Base-by-base conservation (phyloP, 176 grass and related monocot species). In the Ensete ventricosum region DNA sequence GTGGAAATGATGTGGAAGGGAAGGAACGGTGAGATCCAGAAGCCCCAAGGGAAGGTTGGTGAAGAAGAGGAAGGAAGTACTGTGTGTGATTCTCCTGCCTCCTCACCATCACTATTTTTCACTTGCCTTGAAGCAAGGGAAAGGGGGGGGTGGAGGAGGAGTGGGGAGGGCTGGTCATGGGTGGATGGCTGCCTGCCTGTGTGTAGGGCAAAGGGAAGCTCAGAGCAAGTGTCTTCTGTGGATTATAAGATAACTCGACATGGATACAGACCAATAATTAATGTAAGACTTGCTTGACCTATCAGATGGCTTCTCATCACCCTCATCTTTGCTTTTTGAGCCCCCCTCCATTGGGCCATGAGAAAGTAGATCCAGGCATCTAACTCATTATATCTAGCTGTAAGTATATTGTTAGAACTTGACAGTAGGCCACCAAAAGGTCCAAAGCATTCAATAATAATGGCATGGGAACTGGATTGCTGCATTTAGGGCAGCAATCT, bases 301-400 rank as follows among this genome's bases (percentile, higher is more conserved):
- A 24, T n/a, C 11, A 65, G 63, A 26, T 12, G 3, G 21, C 3
- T 65, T 3, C 34, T 43, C 34, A 43, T 43, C 34, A 43, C 34
- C 34, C 34, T 6, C 34, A 43, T 43, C 34, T 43, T 43, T 43
- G 4, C 34, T 43, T 43, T 43, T 43, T 4, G 6, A 0, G 0
- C 22, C 24, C 24, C 34, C 34, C 34, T 43, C 0, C 34, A 11
- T 64, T 67, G 12, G 25, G 64, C 13, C 26, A 67, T 12, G 24
- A 43, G 64, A 34, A 67, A 49, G 29, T 50, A 50, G 67, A 70
- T 70, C 43, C 67, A 70, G 19, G 43, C 9, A 70, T 51, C 43
- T 70, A 70, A 70, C 67, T 70, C 67, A 12, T 10, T 70, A 16
- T 52, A 48, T 51, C 67, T 70, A 50, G 17, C 43, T 70, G 48